Evolutionary conservation across 169 alveolate species (phyloP).

Genomic region (Theileria luwenshuni): DNA sequence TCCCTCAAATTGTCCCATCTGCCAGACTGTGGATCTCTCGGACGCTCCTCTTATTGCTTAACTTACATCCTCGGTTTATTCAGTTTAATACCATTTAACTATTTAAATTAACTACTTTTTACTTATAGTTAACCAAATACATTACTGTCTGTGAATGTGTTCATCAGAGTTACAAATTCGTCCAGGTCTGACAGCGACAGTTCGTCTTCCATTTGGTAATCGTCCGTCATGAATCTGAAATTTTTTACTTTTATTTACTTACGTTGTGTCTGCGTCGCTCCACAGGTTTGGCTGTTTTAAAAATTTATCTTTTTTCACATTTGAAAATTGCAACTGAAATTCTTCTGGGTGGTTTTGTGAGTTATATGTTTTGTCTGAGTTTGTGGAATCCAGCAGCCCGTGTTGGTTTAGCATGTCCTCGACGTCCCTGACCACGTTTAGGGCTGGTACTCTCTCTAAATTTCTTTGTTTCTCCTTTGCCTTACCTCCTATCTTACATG

Average conservation of each 20-base stretch:
- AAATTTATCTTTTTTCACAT: slow-evolving; percentile 5
- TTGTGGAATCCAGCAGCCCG: slow-evolving; percentile 5
- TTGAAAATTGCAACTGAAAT: slow-evolving; percentile 11
- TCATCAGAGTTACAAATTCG: slow-evolving; percentile 53
- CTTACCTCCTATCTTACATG: slow-evolving; percentile 15
- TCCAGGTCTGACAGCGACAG: slow-evolving; percentile 43
- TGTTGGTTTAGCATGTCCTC: slow-evolving; percentile 45
- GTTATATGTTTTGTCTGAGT: slow-evolving; percentile 4
- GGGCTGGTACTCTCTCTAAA: slow-evolving; percentile 30
- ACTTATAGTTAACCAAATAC: neutral
- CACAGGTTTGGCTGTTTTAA: neutral
- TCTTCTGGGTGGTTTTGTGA: neutral
- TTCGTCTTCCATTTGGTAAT: neutral
- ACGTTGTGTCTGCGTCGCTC: slow-evolving; percentile 39
- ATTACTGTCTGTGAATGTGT: slow-evolving; percentile 11
- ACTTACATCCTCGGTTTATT: neutral
- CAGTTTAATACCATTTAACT: too few relatives aligned
- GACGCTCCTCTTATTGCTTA: slow-evolving; percentile 70
- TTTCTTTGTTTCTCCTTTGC: neutral
- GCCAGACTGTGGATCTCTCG: slow-evolving; percentile 64
- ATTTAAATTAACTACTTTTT: too few relatives aligned
- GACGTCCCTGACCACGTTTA: slow-evolving; percentile 28
- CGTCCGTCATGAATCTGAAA: slow-evolving; percentile 17
- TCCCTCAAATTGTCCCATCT: slow-evolving; percentile 45
- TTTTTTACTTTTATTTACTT: slow-evolving; percentile 5